Base-by-base conservation (phyloP, 2,329 filamentous ascomycete species). In the Hymenoscyphus fructigenus region DNA sequence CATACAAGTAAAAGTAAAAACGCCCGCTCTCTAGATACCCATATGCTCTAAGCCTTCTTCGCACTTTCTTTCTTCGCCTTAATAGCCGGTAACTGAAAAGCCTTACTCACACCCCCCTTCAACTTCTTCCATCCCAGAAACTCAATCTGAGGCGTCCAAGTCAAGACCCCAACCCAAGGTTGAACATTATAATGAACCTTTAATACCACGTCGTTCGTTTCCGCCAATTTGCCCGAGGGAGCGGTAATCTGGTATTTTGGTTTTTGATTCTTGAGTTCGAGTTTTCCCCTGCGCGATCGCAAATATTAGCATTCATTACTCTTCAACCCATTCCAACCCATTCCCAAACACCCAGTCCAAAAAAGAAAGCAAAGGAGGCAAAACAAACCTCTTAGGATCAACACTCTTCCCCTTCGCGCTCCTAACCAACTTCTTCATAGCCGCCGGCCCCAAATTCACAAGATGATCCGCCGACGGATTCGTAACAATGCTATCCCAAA, bases 211-310 rank as follows among this genome's bases (percentile, higher is more conserved):
- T 95, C 88, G 60, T 84, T 81, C 59, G 87, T 83, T 74, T 90
- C 84, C 57, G 91, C 91, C 70, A 98, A 84, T 77, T 88, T 88
- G 67, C 93, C 91, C 12, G 85, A 85, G 12, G 94, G 91, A 77
- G 97, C 93, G 4, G 93, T 96, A 79, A 99, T 95, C 76, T 97
- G 93, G 82, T 99, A 99, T 79, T 99, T 99, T 2, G 93, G 91
- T 75, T 89, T 90, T 77, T 97, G 92, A 78, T 93, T 93, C 75
- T 88, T 87, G 70, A 98, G 84, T 64, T 86, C 84, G 47, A 98
- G 79, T 61, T 91, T 84, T 34, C 93, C 94, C 5, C 89, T 88
- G 65, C 65, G n/a, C 60, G 6, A 61, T 63, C 3, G 57, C 71
- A 67, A 62, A 53, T n/a, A 64, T 63, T 60, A 64, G 61, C 56